Conservation (phyloP, 2,329 filamentous ascomycete species). For the Diaporthe citrichinensis region DNA sequence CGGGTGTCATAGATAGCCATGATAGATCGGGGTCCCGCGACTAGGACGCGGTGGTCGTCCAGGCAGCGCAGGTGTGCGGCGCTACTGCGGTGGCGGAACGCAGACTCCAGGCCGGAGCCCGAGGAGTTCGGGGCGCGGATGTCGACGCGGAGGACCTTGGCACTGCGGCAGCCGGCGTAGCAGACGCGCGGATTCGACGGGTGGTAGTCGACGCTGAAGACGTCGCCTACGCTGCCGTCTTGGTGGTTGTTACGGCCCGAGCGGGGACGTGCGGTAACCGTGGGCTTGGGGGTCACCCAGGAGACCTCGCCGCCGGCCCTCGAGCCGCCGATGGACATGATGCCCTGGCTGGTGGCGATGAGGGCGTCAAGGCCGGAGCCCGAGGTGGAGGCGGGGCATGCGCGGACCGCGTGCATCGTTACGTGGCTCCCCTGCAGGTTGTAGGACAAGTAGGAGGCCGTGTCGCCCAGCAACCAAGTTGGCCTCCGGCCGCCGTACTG, state of each 20-base stretch:
- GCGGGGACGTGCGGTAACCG: too few relatives aligned
- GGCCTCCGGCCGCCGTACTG: constrained; percentile 45
- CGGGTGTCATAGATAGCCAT: constrained; percentile 72
- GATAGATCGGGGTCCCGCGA: constrained; percentile 62
- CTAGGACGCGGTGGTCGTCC: constrained; percentile 64
- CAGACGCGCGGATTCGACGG: constrained; percentile 59
- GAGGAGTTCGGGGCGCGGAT: constrained; percentile 52
- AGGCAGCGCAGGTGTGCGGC: constrained; percentile 66
- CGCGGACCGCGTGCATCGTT: constrained; percentile 51
- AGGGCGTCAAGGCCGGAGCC: constrained; percentile 59
- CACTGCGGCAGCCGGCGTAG: constrained; percentile 65
- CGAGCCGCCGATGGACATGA: constrained; percentile 54
- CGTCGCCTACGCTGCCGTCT: constrained; percentile 48
- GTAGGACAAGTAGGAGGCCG: constrained; percentile 45
- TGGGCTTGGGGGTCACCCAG: constrained; percentile 46
- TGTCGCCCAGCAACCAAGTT: constrained; percentile 56
- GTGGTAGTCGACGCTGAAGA: constrained; percentile 66
- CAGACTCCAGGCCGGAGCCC: constrained; percentile 44
- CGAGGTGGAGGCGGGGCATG: constrained; percentile 58
- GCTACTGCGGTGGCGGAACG: constrained; percentile 53
- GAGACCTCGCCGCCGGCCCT: constrained; percentile 50
- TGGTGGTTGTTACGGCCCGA: neutral
- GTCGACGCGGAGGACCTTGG: constrained; percentile 62
- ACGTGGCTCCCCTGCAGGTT: constrained; percentile 38
- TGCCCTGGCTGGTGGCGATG: constrained; percentile 63